Base-by-base conservation (phyloP, 2,329 filamentous ascomycete species). In the Fusarium keratoplasticum region DNA sequence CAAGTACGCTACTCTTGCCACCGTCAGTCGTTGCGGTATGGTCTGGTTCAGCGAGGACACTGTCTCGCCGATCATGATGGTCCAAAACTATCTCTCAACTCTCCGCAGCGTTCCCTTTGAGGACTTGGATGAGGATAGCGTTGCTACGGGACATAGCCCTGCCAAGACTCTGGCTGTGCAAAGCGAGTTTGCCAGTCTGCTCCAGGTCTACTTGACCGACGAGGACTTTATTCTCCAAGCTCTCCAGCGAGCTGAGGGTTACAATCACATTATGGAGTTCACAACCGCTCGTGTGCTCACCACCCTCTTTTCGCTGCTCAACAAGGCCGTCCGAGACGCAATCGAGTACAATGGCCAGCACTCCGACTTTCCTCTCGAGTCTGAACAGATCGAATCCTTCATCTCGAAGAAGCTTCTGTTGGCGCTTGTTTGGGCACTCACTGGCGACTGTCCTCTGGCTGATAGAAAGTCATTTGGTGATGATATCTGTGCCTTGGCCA, bases 1-100 rank as follows among this genome's bases (percentile, higher is more conserved):
- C 69, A 98, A 97, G 81, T 99, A 99, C 81, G 96, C 96, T 40
- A 99, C 96, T 0, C 90, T 99, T 52, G 96, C 96, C 65, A 99
- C 96, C n/a, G 96, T 99, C 80, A 97, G 94, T 91, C 95, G 96
- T 85, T 99, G 96, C 82, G 96, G 96, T 88, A 99, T 99, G 96
- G 97, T 99, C 16, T 99, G 96, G 96, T 99, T 98, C 85, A 99
- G 95, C 81, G 96, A 98, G 79, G 97, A 99, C 80, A 98, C 95
- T 31, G 96, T 99, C 44, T 96, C 95, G 35, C 90, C 96, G 1
- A 90, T 89, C 75, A 98, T 99, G 93, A 94, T 98, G 91, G 93
- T 98, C 44, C 88, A 91, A 72, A 94, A 98, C 83, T 98, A 99
- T 79, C 89, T 99, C 61, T 91, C 96, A 70, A 91, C 92, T 55